Base-by-base conservation (phyloP, 345 rosid species). In the Boechera stricta region DNA sequence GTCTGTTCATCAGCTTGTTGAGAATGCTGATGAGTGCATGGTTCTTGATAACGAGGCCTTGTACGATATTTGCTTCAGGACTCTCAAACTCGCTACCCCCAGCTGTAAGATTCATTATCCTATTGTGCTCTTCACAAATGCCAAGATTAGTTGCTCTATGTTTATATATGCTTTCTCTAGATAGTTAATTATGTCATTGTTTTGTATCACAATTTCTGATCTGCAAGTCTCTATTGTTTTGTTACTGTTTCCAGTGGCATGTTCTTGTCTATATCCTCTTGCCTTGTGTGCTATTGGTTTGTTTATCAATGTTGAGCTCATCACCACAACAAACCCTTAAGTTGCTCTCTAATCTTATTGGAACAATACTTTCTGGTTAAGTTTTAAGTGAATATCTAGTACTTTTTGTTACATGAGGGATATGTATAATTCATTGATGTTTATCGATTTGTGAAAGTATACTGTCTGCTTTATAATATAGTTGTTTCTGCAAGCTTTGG, bases 1-100 rank as follows among this genome's bases (percentile, higher is more conserved):
- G n/a, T 72, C 76, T 61, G 76, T 72, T 49, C 76, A 72, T 62
- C 76, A 72, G 61, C 76, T 72, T 36, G 76, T 72, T 42, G 76
- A 72, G 67, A 72, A 72, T 33, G 76, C 76, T 16, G 76, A 72
- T 63, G 76, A 72, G 76, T 72, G 76, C 54, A 72, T 72, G 72
- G 75, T 59, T 71, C 65, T 48, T 4, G 60, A 51, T 5, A 52
- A 67, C 0, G 72, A 51, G 35, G 72, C 59, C 60, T 67, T 51
- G 69, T 64, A 64, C 55, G 69, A 64, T 47, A 64, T 64, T 2
- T 64, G 69, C 69, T 64, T 64, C 69, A 64, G 53, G 66, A 71
- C 75, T 29, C 64, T 71, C 21, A 71, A 71, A 36, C 75, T 71
- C 75, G 42, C 64, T 16, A 71, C 67, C 4, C 75, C 75, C 0